Evolutionary conservation across 768 basidiomycete genomes (phyloP).

Genomic region (Trametes meyenii): DNA sequence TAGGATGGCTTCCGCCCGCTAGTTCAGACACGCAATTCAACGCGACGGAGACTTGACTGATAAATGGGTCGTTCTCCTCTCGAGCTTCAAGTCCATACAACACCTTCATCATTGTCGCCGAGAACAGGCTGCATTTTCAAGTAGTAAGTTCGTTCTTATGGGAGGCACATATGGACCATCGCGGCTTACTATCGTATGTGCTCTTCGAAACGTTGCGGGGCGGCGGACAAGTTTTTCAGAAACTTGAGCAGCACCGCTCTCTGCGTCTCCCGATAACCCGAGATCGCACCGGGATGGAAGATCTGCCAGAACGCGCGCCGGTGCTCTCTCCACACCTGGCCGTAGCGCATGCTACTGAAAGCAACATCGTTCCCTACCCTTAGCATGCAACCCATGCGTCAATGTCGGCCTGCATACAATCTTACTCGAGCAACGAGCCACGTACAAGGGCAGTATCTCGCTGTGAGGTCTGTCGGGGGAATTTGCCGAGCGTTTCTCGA

Average conservation of each 20-base stretch:
- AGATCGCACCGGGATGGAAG: constrained; percentile 2
- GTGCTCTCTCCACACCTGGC: constrained; percentile 1
- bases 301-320: constrained; percentile 11
- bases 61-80: too few species aligned
- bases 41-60: too few species aligned
- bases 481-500: constrained; percentile 25
- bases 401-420: neutral
- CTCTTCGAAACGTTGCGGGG: too few species aligned
- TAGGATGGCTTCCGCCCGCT: too few species aligned
- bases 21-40: too few species aligned
- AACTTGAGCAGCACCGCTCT: neutral
- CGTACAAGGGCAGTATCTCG: constrained; percentile 19
- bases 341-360: constrained; percentile 4
- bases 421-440: neutral
- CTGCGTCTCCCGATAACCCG: neutral
- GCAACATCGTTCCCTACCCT: neutral
- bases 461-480: constrained; percentile 21
- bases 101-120: too few species aligned
- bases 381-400: neutral
- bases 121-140: too few species aligned
- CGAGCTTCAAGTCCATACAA: too few species aligned
- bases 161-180: too few species aligned
- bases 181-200: too few species aligned
- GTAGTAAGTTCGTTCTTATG: too few species aligned
- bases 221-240: neutral